Base-by-base conservation (phyloP, 2,329 filamentous ascomycete genomes). In the Aspergillus tubingensis region DNA sequence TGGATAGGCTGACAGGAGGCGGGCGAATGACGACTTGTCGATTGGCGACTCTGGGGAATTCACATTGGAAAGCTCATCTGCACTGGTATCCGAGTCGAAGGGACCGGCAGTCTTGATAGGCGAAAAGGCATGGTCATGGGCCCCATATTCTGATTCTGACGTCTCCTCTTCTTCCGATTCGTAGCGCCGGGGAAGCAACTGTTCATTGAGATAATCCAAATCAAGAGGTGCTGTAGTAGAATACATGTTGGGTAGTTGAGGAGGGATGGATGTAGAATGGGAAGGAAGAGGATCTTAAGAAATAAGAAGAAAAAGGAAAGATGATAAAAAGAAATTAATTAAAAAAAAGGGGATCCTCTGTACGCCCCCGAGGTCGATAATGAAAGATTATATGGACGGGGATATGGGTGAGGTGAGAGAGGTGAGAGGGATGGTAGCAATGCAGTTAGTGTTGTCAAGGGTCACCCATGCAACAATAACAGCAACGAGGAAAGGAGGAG, bases 131-230 rank as follows among this genome's bases (percentile, higher is more conserved):
- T 70, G 61, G 43, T 74, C 72, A 8, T 73, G 69, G 8, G 68
- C 67, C 27, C 73, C 70, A 17, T 68, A 65, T 59, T 76, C 74
- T 1, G 75, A 74, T 61, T 77, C 75, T 11, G 75, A 77, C 6
- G 73, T 67, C 48, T 73, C 74, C 61, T 77, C 75, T 61, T 77
- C 75, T 25, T 77, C 75, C 10, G 75, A 77, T 50, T 77, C 74
- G 61, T 77, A 77, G 27, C 69, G 69, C 43, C 67, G 69, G 49
- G 73, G 73, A 13, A 74, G 67, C 52, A 63, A 69, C 44, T 69
- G 72, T 36, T 68, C 66, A 60, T 70, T 72, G 61, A 73, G 63
- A 57, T 72, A 72, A 43, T 70, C 68, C 54, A 76, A 64, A 49
- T 68, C 65, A 21, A 75, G 56, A 8, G 72, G 54, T 36, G 65